Percentiles rank a stretch among this genome's conserved stretches.
These are phyloP conservation scores for Mycena sanguinolenta DNA, from an alignment of 768 basidiomycete species.

Conservation along the genomic window DNA sequence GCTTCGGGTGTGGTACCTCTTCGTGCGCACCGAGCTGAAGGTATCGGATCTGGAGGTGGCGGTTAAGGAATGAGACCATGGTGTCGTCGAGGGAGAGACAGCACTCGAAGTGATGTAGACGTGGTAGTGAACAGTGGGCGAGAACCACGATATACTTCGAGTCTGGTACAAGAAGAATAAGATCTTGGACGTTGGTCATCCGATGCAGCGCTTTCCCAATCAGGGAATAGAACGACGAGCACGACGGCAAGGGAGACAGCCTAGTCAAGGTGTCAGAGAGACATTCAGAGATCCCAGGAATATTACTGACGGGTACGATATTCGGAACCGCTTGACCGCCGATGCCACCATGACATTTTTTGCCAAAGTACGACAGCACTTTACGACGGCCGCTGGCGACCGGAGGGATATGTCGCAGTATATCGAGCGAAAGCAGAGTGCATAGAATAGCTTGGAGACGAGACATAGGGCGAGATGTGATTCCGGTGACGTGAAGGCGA, in stretches of 20 bases:
- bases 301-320: slow-evolving; percentile 51
- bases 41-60: slow-evolving; percentile 49
- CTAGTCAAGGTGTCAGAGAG: slow-evolving; percentile 35
- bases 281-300: not conserved
- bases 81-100: slow-evolving; percentile 47
- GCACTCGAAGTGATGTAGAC: slow-evolving; percentile 53
- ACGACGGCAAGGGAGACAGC: slow-evolving; percentile 37
- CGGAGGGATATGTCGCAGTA: slow-evolving; percentile 50
- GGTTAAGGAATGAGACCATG: slow-evolving; percentile 51
- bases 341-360: slow-evolving; percentile 44
- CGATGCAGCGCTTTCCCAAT: slow-evolving; percentile 45
- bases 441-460: slow-evolving; percentile 50
- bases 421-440: slow-evolving; percentile 48
- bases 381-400: slow-evolving; percentile 45
- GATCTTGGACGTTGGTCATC: slow-evolving; percentile 45
- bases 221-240: slow-evolving; percentile 48
- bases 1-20: not conserved
- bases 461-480: slow-evolving; percentile 48
- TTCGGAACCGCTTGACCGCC: slow-evolving; percentile 47
- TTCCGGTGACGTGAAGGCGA: slow-evolving; percentile 44
- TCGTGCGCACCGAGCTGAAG: slow-evolving; percentile 49
- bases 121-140: slow-evolving; percentile 41
- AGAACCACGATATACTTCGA: slow-evolving; percentile 44
- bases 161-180: slow-evolving; percentile 50
- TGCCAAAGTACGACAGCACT: slow-evolving; percentile 51